Evolutionary conservation across 1,139 yeast species (phyloP), one percentile per base, ranked within the genome.

Genomic region (Pichiaceae sp.): DNA sequence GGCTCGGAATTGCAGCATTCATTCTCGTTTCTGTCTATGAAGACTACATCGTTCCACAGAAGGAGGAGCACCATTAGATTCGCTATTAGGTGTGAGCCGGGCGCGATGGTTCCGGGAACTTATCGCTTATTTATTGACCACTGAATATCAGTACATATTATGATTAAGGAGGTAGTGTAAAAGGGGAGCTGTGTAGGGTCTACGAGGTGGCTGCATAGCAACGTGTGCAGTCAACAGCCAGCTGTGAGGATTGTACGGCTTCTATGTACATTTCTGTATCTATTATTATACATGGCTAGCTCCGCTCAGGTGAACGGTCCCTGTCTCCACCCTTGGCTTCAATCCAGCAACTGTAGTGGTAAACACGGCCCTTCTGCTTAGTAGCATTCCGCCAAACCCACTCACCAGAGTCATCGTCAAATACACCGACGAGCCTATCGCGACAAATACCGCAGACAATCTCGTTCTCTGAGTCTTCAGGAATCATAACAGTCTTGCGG

Each of bases 351-450:
- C 78, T 67, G 29, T 83, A 82, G 62, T 93, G 98, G 54, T 81
- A 83, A 33, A 83, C 75, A 37, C 58, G 58, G 17, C 64, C 59
- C 46, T 75, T 79, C 7, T 70, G 75, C 42, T 69, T 68, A 21
- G 85, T 70, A 32, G 96, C 86, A 54, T 83, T 79, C 48, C 68
- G 72, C 96, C 96, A 91, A 30, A 89, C 78, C 98, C 98, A 93
- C 55, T 89, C 96, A 32, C 96, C 97, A 4, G 77, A 65, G 38
- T 83, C 89, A 53, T 87, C 96, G 54, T 84, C 84, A 68, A 86
- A 91, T 7, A 78, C 75, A 5, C 94, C 89, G 44, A 72, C 71
- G 38, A 87, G 73, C 35, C 68, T 72, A 50, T 93, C 98, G 48
- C 83, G 79, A 63, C 99, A 93, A 29, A 91, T 78, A 8, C 86